A percentile compares a stretch with the other conserved stretches of the same genome.
Evolutionary conservation across 495 filamentous ascomycete species (phyloP).

Genomic region (Podospora pseudopauciseta): DNA sequence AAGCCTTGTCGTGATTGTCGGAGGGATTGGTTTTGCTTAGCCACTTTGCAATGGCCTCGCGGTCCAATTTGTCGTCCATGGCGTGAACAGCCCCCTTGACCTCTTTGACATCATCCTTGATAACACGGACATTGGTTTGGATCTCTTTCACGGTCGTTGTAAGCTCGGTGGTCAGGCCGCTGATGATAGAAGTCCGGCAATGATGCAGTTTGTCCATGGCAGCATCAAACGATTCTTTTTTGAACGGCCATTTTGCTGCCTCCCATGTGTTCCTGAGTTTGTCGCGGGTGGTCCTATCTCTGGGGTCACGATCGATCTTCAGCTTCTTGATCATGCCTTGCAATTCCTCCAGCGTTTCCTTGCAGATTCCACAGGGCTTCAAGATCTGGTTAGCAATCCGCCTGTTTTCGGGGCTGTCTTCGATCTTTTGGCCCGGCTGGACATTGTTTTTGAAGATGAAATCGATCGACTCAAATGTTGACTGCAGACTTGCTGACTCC

Average conservation of each 20-base stretch:
- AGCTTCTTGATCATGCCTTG: not conserved
- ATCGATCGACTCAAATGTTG: slow-evolving; percentile 4
- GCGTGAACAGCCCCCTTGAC: not conserved
- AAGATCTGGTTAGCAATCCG: not conserved
- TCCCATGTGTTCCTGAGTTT: not conserved
- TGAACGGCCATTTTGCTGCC: slow-evolving; percentile 1
- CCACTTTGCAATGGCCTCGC: slow-evolving; percentile 4
- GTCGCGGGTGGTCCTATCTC: not conserved
- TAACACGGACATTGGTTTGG: slow-evolving; percentile 2
- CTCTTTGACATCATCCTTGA: slow-evolving; percentile 9
- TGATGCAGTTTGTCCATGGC: not conserved
- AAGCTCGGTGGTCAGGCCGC: slow-evolving; percentile 12
- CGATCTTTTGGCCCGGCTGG: not conserved
- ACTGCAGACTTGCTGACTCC: not conserved
- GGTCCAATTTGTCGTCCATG: not conserved
- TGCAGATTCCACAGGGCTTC: not conserved
- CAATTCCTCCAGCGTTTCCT: not conserved
- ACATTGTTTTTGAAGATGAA: not conserved
- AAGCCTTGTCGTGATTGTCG: slow-evolving; percentile 19
- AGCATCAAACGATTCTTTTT: not conserved
- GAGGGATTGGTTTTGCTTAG: slow-evolving; percentile 12
- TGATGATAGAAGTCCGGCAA: slow-evolving; percentile 25
- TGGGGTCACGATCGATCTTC: not conserved
- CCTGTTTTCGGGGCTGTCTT: not conserved
- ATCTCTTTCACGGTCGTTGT: slow-evolving; percentile 7